Base-by-base conservation (phyloP, 1,284 basidiomycete genomes). In the Heterobasidion annosum region DNA sequence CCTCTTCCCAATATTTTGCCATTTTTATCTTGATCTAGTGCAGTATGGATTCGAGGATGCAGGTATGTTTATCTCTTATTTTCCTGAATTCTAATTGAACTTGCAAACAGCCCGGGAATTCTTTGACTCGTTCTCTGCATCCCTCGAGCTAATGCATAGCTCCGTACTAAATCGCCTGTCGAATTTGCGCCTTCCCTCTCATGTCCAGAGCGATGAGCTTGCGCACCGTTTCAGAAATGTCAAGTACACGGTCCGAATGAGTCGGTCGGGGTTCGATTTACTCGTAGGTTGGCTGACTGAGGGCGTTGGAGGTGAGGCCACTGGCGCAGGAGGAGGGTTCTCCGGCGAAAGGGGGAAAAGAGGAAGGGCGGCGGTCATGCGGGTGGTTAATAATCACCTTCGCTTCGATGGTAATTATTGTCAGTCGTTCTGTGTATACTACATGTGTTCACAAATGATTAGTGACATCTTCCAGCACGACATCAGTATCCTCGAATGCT, bases 271-370 rank as follows among this genome's bases (percentile, higher is more conserved):
- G 1, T 96, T 98, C 66, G 83, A 88, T 43, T 81, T 99, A 7
- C 77, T 99, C 9, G 79, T 98, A 8, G 95, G 95, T 40, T 99
- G 97, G 97, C 73, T 99, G 54, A 97, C 91, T 16, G 93, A 94
- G 66, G 93, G 92, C 35, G 75, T 86, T n/a, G 90, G 89, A 34
- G 89, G 93, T 34, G 92, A 95, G 64, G 85, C 87, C 1, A 73
- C 86, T 33, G 88, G 94, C 34, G 79, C 83, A 56, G 88, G 91
- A 8, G 84, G 88, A 50, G 89, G 93, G 16, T 91, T 92, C 61
- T 78, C 85, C 25, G 85, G 92, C 7, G 91, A 93, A 61, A 82
- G 79, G 58, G 83, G 88, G 33, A 88, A 89, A 61, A 76, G 88
- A 58, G 88, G 89, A 35, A 72, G 91, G 63, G 79, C 91, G 54